Evolutionary conservation across 768 basidiomycete genomes (phyloP).

Genomic region (Amyloporia xantha): DNA sequence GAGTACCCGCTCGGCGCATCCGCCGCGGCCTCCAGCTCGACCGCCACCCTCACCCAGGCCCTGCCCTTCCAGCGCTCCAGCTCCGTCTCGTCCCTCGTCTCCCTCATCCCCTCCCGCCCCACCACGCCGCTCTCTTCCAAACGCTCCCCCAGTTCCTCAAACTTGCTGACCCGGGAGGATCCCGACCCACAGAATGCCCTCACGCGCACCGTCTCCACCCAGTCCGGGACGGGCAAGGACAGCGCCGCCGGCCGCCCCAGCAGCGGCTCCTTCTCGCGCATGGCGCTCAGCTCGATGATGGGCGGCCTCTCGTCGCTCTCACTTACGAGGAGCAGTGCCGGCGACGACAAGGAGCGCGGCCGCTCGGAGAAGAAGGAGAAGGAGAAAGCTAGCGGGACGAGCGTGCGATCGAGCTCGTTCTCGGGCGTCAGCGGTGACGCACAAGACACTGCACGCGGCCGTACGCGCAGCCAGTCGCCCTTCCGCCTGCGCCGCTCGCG

Average conservation of each 20-base stretch:
- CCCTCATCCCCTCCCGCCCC: conserved; percentile 22
- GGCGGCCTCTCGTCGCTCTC: conserved; percentile 61
- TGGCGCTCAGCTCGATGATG: conserved; percentile 65
- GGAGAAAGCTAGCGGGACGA: conserved; percentile 23
- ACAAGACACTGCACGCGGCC: conserved; percentile 32
- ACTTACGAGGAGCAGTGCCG: conserved; percentile 40
- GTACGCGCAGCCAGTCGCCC: conserved; percentile 74
- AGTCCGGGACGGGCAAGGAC: conserved; percentile 15
- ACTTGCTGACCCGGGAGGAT: conserved; percentile 31
- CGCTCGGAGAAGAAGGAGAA: conserved; percentile 38
- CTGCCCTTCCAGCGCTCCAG: conserved; percentile 21
- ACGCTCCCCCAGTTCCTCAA: conserved; percentile 25
- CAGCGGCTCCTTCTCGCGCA: conserved; percentile 51
- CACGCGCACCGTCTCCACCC: conserved; percentile 33
- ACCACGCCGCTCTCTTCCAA: conserved; percentile 22
- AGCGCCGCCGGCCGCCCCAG: conserved; percentile 14
- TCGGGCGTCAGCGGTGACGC: conserved; percentile 35
- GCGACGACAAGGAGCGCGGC: conserved; percentile 44
- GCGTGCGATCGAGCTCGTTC: conserved; percentile 30
- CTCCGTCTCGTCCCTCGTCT: conserved; percentile 21
- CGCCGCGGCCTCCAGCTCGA: conserved; percentile 16
- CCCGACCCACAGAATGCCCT: conserved; percentile 49
- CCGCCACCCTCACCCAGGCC: conserved; percentile 7
- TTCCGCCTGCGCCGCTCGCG: conserved; percentile 70
- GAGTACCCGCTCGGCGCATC: conserved; percentile 16